phyloP scores from a whole-genome alignment of 371 early-diverging fungal species.

The Syncephalastrum contaminatum region DNA sequence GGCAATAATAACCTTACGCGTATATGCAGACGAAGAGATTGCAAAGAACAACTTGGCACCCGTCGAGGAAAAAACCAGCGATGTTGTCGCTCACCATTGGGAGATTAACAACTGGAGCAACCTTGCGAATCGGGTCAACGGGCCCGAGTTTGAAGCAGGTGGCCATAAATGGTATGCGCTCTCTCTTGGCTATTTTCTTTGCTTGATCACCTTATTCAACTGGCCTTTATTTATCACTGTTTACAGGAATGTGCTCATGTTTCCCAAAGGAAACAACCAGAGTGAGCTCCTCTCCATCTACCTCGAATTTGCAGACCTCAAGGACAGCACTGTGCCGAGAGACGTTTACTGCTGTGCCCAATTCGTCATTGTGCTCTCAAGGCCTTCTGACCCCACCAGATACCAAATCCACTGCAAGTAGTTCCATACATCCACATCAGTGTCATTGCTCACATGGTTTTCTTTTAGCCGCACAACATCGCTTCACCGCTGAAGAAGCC shows the following conservation, averaged over 20 bases:
- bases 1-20: neutral
- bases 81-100: slow-evolving; percentile 47
- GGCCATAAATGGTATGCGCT: slow-evolving; percentile 52
- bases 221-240: neutral
- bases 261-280: slow-evolving; percentile 87
- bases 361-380: slow-evolving; percentile 68
- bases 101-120: slow-evolving; percentile 43
- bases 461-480: slow-evolving; percentile 65
- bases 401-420: slow-evolving; percentile 55
- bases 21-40: slow-evolving; percentile 18
- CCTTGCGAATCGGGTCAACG: slow-evolving; percentile 49
- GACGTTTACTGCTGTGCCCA: slow-evolving; percentile 63
- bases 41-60: slow-evolving; percentile 32
- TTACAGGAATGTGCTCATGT: slow-evolving; percentile 81
- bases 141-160: slow-evolving; percentile 55
- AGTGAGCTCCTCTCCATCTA: slow-evolving; percentile 74
- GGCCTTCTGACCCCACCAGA: slow-evolving; percentile 61
- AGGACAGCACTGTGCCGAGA: slow-evolving; percentile 31
- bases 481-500: slow-evolving; percentile 73
- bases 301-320: slow-evolving; percentile 74
- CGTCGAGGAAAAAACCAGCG: slow-evolving; percentile 40
- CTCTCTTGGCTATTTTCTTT: neutral
- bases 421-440: too few relatives aligned
- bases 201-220: neutral
- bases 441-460: neutral